Evolutionary conservation across 2,329 filamentous ascomycete species (phyloP).

Genomic region (Phialemoniopsis sp.): DNA sequence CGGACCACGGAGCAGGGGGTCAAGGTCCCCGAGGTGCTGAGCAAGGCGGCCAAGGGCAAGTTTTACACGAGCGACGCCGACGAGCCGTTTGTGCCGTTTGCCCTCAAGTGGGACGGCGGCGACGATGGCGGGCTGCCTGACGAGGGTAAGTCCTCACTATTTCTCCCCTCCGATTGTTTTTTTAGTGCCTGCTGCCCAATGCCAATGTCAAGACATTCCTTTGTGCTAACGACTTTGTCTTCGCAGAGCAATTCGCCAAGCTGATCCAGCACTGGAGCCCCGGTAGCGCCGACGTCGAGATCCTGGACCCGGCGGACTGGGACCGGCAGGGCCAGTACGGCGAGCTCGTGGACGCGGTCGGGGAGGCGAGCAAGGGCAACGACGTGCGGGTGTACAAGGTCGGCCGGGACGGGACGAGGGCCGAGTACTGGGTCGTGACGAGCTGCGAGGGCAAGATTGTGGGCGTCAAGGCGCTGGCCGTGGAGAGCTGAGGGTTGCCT

Average conservation of each 20-base stretch:
- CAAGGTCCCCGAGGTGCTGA: slow-evolving; percentile 56
- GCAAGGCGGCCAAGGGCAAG: slow-evolving; percentile 43
- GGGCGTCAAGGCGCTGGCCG: slow-evolving; percentile 71
- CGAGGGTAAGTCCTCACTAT: slow-evolving; percentile 45
- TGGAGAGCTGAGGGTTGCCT: slow-evolving; percentile 70
- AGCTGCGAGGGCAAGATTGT: slow-evolving; percentile 59
- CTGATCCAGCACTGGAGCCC: slow-evolving; percentile 58
- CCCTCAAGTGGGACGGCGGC: slow-evolving; percentile 53
- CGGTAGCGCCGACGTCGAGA: slow-evolving; percentile 54
- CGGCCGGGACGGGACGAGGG: slow-evolving; percentile 51
- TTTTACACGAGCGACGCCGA: slow-evolving; percentile 81
- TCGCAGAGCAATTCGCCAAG: slow-evolving; percentile 62
- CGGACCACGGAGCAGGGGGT: slow-evolving; percentile 50
- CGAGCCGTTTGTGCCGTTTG: slow-evolving; percentile 78
- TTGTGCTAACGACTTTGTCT: slow-evolving; percentile 3
- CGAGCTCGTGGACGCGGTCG: slow-evolving; percentile 64
- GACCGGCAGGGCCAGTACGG: slow-evolving; percentile 68
- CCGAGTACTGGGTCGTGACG: slow-evolving; percentile 77
- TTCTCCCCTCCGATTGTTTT: not conserved
- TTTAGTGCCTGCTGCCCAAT: not conserved
- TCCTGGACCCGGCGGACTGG: slow-evolving; percentile 67
- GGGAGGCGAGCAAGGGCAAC: slow-evolving; percentile 55
- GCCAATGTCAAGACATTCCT: not conserved
- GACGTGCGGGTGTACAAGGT: slow-evolving; percentile 76
- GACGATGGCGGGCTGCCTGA: slow-evolving; percentile 45